Percentiles rank a stretch among this genome's conserved stretches.
phyloP scores from a whole-genome alignment of 805 yeast species.

The Candida chauliodis region DNA sequence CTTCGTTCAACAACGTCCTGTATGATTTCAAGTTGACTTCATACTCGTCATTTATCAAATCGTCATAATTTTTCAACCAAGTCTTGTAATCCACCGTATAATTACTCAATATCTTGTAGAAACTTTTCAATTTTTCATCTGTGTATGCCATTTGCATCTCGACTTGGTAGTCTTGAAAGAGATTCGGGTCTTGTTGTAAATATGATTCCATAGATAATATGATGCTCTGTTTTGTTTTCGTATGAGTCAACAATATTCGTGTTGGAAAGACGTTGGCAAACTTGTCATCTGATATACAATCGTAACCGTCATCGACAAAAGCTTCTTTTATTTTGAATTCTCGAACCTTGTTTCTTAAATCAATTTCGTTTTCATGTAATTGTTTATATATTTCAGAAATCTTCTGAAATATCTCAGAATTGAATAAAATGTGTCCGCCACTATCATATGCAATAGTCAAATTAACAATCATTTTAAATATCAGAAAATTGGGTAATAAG shows the following conservation, averaged over 20 bases:
- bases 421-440: slow-evolving; percentile 25
- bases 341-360: slow-evolving; percentile 36
- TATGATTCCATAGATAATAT: slow-evolving; percentile 27
- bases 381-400: slow-evolving; percentile 31
- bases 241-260: slow-evolving; percentile 38
- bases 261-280: slow-evolving; percentile 53
- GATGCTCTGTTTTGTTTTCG: slow-evolving; percentile 27
- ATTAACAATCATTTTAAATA: slow-evolving; percentile 44
- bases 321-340: slow-evolving; percentile 18
- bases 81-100: slow-evolving; percentile 44
- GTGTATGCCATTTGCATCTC: slow-evolving; percentile 47
- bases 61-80: slow-evolving; percentile 51
- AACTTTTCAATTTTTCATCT: slow-evolving; percentile 48
- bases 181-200: slow-evolving; percentile 16
- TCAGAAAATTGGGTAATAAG: slow-evolving; percentile 51
- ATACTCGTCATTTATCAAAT: slow-evolving; percentile 33
- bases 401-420: slow-evolving; percentile 29
- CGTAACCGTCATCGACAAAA: slow-evolving; percentile 31
- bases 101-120: slow-evolving; percentile 32
- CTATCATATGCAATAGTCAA: slow-evolving; percentile 42
- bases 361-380: slow-evolving; percentile 42
- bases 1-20: slow-evolving; percentile 47
- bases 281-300: slow-evolving; percentile 52
- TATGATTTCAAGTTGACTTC: slow-evolving; percentile 47
- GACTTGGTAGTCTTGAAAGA: slow-evolving; percentile 11